Conservation (phyloP, 768 basidiomycete species). For the Panaeolus cyanescens region DNA sequence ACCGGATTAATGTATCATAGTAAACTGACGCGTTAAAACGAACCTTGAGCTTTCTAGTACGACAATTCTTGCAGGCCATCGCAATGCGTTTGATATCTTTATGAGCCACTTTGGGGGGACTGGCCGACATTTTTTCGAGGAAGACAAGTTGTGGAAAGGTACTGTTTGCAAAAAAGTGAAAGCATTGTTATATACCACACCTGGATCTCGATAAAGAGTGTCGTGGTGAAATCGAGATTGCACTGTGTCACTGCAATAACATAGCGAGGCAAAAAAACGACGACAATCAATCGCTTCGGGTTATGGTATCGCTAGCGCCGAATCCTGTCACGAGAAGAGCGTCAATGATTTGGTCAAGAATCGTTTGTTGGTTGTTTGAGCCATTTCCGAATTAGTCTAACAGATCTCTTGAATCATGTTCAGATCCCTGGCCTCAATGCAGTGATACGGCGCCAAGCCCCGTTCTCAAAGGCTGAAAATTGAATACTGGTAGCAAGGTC, state of each 20-base stretch:
- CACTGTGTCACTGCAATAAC: neutral
- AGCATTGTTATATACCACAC: constrained; percentile 1
- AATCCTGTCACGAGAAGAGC: constrained; percentile 1
- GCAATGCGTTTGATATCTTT: constrained; percentile 34
- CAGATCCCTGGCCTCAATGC: neutral
- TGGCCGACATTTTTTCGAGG: constrained; percentile 5
- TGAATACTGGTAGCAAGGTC: neutral
- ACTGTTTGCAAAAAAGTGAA: neutral
- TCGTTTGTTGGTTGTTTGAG: constrained; percentile 1
- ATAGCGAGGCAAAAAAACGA: constrained; percentile 1
- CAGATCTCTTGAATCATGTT: neutral
- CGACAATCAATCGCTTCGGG: constrained; percentile 2
- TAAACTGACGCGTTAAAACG: constrained; percentile 5
- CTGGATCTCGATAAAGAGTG: constrained; percentile 2
- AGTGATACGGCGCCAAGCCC: neutral
- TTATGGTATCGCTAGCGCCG: constrained; percentile 1
- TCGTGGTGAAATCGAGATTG: neutral
- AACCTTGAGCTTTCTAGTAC: constrained; percentile 58
- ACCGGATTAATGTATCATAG: neutral
- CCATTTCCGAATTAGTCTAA: neutral
- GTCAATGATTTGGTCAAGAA: neutral
- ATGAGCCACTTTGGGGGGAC: neutral
- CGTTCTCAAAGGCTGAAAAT: neutral
- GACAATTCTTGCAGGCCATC: constrained; percentile 58
- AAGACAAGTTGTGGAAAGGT: constrained; percentile 4